phyloP scores from a whole-genome alignment of 768 basidiomycete genomes.

The Lentinula detonsa region DNA sequence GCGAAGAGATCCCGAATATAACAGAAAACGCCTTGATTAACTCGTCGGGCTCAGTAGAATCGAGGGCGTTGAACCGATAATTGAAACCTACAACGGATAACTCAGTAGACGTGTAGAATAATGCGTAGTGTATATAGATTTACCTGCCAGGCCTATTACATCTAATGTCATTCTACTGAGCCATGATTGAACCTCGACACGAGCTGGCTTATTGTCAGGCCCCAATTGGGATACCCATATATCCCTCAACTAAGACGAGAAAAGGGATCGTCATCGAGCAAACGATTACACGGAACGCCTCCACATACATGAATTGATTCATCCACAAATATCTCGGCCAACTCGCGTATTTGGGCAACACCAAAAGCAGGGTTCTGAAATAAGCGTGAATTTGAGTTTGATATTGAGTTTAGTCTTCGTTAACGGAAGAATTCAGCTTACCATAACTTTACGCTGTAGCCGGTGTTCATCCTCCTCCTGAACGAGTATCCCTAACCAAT shows the following conservation, averaged over 20 bases:
- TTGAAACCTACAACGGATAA: constrained; percentile 26
- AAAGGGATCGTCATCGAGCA: too few relatives aligned
- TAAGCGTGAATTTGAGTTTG: neutral
- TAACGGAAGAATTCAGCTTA: constrained; percentile 4
- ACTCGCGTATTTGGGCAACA: constrained; percentile 30
- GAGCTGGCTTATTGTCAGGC: constrained; percentile 9
- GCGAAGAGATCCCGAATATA: constrained; percentile 16
- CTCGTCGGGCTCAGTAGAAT: constrained; percentile 15
- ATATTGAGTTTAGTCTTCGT: neutral
- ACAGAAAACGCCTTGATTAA: constrained; percentile 26
- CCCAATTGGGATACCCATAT: constrained; percentile 20
- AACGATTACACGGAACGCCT: neutral
- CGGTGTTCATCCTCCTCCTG: constrained; percentile 43
- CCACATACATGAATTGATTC: constrained; percentile 26
- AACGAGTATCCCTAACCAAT: constrained; percentile 38
- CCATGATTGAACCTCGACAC: constrained; percentile 26
- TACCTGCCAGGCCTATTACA: constrained; percentile 36
- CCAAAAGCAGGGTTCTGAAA: constrained; percentile 43
- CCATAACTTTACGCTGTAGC: constrained; percentile 41
- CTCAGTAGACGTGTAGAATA: neutral
- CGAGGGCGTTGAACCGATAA: constrained; percentile 27
- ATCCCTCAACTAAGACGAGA: constrained; percentile 24
- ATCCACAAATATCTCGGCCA: constrained; percentile 29
- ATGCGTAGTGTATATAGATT: neutral
- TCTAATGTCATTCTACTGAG: constrained; percentile 31